Percentiles rank a stretch among this genome's conserved stretches.
These are phyloP conservation scores for Drosera spatulata DNA, from an alignment of 179 eudicot genomes.

Conservation along the genomic window DNA sequence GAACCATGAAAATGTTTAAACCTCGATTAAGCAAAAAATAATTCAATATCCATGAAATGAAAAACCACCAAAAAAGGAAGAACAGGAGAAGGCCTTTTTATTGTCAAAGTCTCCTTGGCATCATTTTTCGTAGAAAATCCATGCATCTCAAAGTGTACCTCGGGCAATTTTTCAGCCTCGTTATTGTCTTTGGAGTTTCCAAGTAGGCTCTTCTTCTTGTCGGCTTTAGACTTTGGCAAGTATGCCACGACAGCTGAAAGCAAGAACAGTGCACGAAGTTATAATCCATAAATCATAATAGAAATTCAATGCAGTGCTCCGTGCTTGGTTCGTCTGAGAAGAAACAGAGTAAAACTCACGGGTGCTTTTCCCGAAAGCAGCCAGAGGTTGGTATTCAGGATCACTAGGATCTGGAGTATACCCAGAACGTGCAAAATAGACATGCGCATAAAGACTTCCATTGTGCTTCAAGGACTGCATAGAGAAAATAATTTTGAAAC, in stretches of 20 bases:
- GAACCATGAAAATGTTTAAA: too few relatives aligned
- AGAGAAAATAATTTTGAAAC: not conserved
- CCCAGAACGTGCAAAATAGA: conserved; percentile 89
- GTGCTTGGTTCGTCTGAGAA: not conserved
- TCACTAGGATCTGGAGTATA: conserved; percentile 85
- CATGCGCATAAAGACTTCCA: conserved; percentile 86
- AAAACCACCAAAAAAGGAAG: too few relatives aligned
- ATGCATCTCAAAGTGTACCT: conserved; percentile 34
- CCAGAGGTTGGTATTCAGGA: conserved; percentile 79
- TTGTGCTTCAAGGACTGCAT: conserved; percentile 76
- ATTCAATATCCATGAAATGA: too few relatives aligned
- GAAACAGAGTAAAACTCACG: conserved; percentile 33
- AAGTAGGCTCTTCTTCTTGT: conserved; percentile 70
- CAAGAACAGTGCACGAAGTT: conserved; percentile 2
- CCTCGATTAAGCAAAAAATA: too few relatives aligned
- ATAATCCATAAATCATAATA: not conserved
- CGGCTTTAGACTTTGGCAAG: conserved; percentile 77
- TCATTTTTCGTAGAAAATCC: not conserved
- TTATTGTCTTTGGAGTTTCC: conserved; percentile 33
- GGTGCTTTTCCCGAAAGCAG: conserved; percentile 77
- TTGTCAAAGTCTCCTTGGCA: too few relatives aligned
- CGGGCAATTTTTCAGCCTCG: conserved; percentile 29
- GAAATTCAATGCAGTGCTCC: not conserved
- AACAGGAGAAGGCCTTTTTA: too few relatives aligned
- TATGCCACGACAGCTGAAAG: conserved; percentile 65